These are phyloP conservation scores for Ocimum tenuiflorum DNA, from an alignment of 257 asterid genomes.

Conservation along the genomic window DNA sequence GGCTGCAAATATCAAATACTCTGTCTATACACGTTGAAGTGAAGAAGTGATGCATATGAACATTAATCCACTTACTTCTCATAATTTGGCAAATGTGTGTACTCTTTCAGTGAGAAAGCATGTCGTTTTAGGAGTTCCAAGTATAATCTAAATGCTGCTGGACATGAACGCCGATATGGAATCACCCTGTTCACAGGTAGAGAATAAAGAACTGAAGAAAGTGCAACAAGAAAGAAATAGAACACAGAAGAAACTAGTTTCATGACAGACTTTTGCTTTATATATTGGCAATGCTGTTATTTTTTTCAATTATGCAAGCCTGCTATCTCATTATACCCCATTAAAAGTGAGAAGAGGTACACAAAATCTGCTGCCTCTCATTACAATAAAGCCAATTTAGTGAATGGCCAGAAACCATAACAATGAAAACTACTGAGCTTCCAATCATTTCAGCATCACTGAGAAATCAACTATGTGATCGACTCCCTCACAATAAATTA, in stretches of 20 bases:
- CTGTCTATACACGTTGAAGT: neutral
- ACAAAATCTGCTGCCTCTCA: neutral
- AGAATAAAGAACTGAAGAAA: conserved; percentile 8
- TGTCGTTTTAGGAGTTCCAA: conserved; percentile 81
- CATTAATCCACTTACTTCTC: conserved; percentile 57
- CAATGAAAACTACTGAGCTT: neutral
- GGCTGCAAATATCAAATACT: neutral
- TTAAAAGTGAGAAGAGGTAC: neutral
- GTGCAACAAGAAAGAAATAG: neutral
- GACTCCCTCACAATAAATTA: neutral
- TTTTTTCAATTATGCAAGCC: neutral
- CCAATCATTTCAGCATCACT: neutral
- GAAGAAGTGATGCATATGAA: neutral
- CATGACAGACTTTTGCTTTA: neutral
- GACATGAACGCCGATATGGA: conserved; percentile 58
- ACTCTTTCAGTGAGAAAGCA: conserved; percentile 52
- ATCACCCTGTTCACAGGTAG: conserved; percentile 51
- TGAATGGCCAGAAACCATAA: neutral
- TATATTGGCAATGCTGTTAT: neutral
- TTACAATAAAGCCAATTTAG: neutral
- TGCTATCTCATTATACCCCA: neutral
- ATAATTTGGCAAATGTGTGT: conserved; percentile 45
- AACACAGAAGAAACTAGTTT: neutral
- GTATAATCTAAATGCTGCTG: conserved; percentile 82
- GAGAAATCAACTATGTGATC: neutral